phyloP scores from a whole-genome alignment of 352 stramenopile species.

The Phytophthora citricola region DNA sequence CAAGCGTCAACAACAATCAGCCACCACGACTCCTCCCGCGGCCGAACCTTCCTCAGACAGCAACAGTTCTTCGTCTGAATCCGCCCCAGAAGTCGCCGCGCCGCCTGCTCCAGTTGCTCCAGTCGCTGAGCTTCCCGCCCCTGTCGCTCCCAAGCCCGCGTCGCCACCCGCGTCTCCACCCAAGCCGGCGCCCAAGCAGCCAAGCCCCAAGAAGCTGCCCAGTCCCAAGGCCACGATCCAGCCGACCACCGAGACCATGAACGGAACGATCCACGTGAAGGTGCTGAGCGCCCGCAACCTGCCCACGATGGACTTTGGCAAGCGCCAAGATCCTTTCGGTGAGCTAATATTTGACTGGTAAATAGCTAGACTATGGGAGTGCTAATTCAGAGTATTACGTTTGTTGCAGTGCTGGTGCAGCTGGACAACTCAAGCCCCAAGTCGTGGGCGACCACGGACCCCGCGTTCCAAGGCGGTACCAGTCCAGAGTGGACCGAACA shows the following conservation, averaged over 20 bases:
- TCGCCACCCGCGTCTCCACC: constrained; percentile 13
- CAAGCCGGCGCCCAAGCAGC: constrained; percentile 26
- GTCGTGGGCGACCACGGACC: constrained; percentile 69
- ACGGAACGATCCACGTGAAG: constrained; percentile 81
- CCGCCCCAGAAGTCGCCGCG: constrained; percentile 17
- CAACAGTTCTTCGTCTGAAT: constrained; percentile 33
- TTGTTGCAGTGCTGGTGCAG: constrained; percentile 65
- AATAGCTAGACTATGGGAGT: not conserved
- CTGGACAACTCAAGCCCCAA: constrained; percentile 72
- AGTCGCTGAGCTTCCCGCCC: constrained; percentile 5
- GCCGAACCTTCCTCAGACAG: constrained; percentile 13
- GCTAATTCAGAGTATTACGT: constrained; percentile 15
- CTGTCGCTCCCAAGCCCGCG: constrained; percentile 11
- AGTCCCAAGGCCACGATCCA: constrained; percentile 15
- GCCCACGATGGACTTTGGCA: constrained; percentile 82
- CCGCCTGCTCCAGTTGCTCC: constrained; percentile 7
- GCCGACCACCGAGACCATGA: constrained; percentile 29
- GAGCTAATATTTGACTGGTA: constrained; percentile 2
- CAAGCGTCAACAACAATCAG: constrained; percentile 29
- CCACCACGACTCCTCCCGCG: constrained; percentile 17
- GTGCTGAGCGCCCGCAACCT: constrained; percentile 67
- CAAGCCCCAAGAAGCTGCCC: constrained; percentile 16
- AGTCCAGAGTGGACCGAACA: constrained; percentile 72
- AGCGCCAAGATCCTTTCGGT: constrained; percentile 84
- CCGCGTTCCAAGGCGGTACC: constrained; percentile 62